phyloP scores from a whole-genome alignment of 345 rosid genomes.

The Lepidium aucheri region DNA sequence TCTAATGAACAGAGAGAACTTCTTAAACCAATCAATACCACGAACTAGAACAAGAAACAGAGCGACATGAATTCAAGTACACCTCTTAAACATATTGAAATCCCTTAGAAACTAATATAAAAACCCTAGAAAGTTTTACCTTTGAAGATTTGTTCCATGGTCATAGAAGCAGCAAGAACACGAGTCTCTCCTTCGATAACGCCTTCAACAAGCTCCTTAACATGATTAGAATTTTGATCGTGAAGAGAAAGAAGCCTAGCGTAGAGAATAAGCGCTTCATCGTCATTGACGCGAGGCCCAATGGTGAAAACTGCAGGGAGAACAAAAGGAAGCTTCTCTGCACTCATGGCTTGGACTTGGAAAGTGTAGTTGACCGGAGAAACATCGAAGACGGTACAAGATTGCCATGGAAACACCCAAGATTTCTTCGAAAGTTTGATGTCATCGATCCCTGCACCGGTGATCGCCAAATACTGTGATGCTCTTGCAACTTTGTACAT shows the following conservation, averaged over 20 bases:
- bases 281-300: slow-evolving; percentile 60
- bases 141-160: slow-evolving; percentile 69
- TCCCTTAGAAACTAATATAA: too few relatives aligned
- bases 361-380: slow-evolving; percentile 80
- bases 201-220: slow-evolving; percentile 76
- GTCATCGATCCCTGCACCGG: slow-evolving; percentile 51
- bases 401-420: slow-evolving; percentile 63
- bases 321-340: slow-evolving; percentile 78
- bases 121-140: background rate
- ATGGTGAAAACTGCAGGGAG: slow-evolving; percentile 76
- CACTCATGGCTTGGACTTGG: slow-evolving; percentile 84
- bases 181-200: slow-evolving; percentile 82
- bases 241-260: slow-evolving; percentile 66
- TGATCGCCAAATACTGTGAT: slow-evolving; percentile 53
- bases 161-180: slow-evolving; percentile 82
- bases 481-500: slow-evolving; percentile 38
- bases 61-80: too few relatives aligned
- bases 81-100: too few relatives aligned
- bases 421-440: slow-evolving; percentile 58
- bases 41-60: too few relatives aligned
- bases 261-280: slow-evolving; percentile 37
- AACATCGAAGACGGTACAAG: slow-evolving; percentile 44
- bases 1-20: background rate
- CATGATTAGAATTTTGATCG: slow-evolving; percentile 55
- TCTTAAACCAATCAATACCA: background rate